Conservation (phyloP, 129 eudicot species). For the Gnaphalium uliginosum region DNA sequence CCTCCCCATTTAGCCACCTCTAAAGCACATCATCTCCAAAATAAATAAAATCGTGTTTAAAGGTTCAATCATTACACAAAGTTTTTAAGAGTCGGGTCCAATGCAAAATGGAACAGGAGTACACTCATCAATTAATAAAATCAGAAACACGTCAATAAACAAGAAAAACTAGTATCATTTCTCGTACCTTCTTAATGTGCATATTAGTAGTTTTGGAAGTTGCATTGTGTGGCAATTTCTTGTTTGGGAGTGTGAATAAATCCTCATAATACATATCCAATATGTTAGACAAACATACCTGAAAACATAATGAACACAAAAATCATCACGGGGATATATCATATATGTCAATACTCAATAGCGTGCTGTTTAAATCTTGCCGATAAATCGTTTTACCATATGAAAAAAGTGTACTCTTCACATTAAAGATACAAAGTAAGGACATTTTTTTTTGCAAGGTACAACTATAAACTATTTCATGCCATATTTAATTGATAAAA, state of each 20-base stretch:
- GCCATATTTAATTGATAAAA: slow-evolving; percentile 12
- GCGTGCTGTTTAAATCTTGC: not conserved
- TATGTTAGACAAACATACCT: slow-evolving; percentile 79
- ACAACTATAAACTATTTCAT: not conserved
- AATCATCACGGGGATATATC: not conserved
- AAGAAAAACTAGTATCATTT: slow-evolving; percentile 14
- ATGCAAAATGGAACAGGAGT: not conserved
- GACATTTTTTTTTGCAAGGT: not conserved
- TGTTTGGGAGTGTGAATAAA: slow-evolving; percentile 70
- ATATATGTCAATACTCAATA: too few species aligned
- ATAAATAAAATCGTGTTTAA: not conserved
- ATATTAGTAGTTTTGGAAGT: slow-evolving; percentile 43
- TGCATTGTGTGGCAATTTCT: slow-evolving; percentile 54
- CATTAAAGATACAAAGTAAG: not conserved
- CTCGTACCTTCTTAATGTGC: slow-evolving; percentile 56
- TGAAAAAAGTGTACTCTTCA: not conserved
- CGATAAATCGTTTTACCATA: not conserved
- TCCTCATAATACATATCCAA: slow-evolving; percentile 95
- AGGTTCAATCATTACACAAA: not conserved
- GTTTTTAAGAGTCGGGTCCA: not conserved
- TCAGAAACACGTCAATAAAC: not conserved
- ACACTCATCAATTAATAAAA: not conserved
- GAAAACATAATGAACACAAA: slow-evolving; percentile 19
- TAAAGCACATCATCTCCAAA: not conserved
- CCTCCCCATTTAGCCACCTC: not conserved